Evolutionary conservation across 371 early-diverging fungal genomes (phyloP), one percentile per base, ranked within the genome.

Genomic region (Cokeromyces recurvatus): DNA sequence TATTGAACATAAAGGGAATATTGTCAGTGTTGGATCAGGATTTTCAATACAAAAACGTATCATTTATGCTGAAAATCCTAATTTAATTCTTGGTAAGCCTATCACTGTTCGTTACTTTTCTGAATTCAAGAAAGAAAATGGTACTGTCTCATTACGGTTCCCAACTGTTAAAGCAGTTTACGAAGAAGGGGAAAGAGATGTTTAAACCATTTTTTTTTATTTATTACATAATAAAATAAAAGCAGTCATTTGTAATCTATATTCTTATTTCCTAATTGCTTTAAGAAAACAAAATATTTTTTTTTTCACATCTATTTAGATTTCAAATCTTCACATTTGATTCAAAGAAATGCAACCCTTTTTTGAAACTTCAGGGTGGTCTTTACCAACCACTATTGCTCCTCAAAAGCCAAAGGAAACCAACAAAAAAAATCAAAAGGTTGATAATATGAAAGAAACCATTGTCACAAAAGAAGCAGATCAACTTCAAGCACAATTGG

Each of bases 31-130:
- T 9, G 83, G 83, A 2, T 77, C 81, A 22, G 83, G 83, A 0
- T 77, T 82, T 36, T 57, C 74, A 0, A 42, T 67, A 10, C 55
- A 66, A 3, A 68, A 71, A 16, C 64, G 81, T 8, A 53, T 73
- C 9, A 52, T 37, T 6, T 81, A 64, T 49, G 77, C 66, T 1
- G 22, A 68, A 37, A 42, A 68, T 29, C 79, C 83, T 2, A 48
- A 44, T 15, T 40, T 59, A 19, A 67, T 82, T 23, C 24, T 78
- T 42, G 81, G 83, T 11, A 78, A 78, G 35, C 53, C 64, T 0
- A 77, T 78, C 16, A 79, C 79, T 2, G 81, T 82, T 2, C 68
- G 64, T 20, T 82, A 78, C 37, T 82, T 81, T 63, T 63, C 71
- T 24, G 78, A 81, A 39, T 72, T 71, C 8, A 44, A 46, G 32